Percentiles rank a stretch among this genome's conserved stretches.
Evolutionary conservation across 2,329 filamentous ascomycete genomes (phyloP).

Genomic region (Fusarium mangiferae): DNA sequence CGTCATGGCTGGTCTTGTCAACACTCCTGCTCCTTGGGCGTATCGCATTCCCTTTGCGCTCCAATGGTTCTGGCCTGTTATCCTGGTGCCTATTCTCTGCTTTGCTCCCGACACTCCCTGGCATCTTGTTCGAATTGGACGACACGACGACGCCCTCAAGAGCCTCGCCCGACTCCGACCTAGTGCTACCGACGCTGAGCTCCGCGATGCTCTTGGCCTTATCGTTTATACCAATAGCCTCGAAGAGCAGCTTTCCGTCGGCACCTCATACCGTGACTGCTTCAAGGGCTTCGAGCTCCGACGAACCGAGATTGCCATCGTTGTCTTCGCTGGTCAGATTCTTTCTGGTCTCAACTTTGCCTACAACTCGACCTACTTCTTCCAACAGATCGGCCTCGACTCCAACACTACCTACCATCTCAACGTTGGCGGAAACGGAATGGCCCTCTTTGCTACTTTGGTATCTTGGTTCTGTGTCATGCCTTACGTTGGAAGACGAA

Average conservation of each 20-base stretch:
- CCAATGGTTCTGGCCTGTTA: slow-evolving; percentile 60
- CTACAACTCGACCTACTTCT: slow-evolving; percentile 56
- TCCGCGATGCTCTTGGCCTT: slow-evolving; percentile 51
- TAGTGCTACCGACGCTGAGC: slow-evolving; percentile 43
- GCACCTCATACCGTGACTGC: slow-evolving; percentile 55
- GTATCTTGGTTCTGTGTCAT: slow-evolving; percentile 56
- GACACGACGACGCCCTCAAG: slow-evolving; percentile 48
- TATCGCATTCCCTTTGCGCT: slow-evolving; percentile 60
- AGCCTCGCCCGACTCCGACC: slow-evolving; percentile 47
- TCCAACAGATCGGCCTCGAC: slow-evolving; percentile 51
- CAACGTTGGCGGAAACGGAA: slow-evolving; percentile 53
- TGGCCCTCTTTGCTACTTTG: slow-evolving; percentile 56
- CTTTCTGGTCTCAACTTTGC: slow-evolving; percentile 51
- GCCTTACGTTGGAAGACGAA: slow-evolving; percentile 56
- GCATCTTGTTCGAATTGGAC: slow-evolving; percentile 53
- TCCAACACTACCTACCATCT: slow-evolving; percentile 47
- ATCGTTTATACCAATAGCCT: slow-evolving; percentile 56
- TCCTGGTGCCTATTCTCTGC: slow-evolving; percentile 51
- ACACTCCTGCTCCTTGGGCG: slow-evolving; percentile 53
- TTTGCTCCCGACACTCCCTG: slow-evolving; percentile 61
- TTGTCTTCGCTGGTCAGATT: slow-evolving; percentile 51
- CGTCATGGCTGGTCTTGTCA: slow-evolving; percentile 40
- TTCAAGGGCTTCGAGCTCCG: slow-evolving; percentile 56
- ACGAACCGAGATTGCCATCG: slow-evolving; percentile 51
- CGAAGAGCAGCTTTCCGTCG: slow-evolving; percentile 50